Conservation (phyloP, 352 stramenopile species). For the Nothophytophthora sp. region DNA sequence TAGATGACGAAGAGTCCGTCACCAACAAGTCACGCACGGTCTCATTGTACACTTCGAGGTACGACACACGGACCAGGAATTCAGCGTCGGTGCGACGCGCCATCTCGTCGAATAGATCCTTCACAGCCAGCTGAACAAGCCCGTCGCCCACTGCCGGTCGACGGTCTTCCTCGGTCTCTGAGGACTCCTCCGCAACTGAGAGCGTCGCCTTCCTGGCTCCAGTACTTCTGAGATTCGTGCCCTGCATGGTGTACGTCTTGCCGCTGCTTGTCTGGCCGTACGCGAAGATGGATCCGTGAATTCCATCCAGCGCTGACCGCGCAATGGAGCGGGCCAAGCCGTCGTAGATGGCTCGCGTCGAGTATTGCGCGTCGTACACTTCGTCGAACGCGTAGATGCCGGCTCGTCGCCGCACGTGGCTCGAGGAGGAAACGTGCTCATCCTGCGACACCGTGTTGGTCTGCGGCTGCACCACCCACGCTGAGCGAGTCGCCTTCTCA, state of each 20-base stretch:
- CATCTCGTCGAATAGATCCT: constrained; percentile 62
- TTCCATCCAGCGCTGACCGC: constrained; percentile 66
- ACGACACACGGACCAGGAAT: constrained; percentile 94
- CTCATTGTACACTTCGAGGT: constrained; percentile 99
- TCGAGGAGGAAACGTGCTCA: constrained; percentile 17
- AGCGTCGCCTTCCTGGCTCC: constrained; percentile 9
- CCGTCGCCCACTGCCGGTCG: constrained; percentile 32
- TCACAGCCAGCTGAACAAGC: constrained; percentile 43
- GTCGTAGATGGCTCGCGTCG: constrained; percentile 65
- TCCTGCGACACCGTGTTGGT: constrained; percentile 29
- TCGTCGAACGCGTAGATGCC: constrained; percentile 55
- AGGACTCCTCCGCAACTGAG: constrained; percentile 6
- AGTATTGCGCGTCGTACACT: constrained; percentile 45
- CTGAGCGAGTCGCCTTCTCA: constrained; percentile 28
- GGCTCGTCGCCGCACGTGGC: constrained; percentile 15
- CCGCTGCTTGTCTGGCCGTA: constrained; percentile 86
- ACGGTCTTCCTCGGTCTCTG: constrained; percentile 34
- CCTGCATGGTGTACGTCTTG: constrained; percentile 83
- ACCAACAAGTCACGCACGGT: constrained; percentile 92
- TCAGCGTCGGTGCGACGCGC: constrained; percentile 42
- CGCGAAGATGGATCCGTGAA: constrained; percentile 82
- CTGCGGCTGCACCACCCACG: constrained; percentile 36
- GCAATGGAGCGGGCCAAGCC: constrained; percentile 61
- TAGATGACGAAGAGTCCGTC: neutral
- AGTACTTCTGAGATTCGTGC: constrained; percentile 17